phyloP scores from a whole-genome alignment of 225 moss, liverwort and hornwort genomes.

The Sphagnum tenellum region DNA sequence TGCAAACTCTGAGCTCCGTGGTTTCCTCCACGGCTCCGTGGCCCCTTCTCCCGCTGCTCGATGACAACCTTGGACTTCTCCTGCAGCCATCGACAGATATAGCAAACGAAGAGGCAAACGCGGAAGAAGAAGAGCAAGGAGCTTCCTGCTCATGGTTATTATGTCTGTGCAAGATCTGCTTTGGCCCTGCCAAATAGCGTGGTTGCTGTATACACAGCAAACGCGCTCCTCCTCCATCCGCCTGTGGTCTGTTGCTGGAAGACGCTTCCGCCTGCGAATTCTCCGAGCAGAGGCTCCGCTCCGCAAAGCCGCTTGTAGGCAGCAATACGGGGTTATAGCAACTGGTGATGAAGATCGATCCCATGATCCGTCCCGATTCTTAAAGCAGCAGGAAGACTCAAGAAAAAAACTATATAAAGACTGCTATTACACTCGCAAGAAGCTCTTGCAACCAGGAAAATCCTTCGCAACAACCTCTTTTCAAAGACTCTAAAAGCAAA shows the following conservation, averaged over 20 bases:
- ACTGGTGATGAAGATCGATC: slow-evolving; percentile 17
- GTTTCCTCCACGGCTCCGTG: no score
- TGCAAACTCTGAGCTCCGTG: slow-evolving; percentile 18
- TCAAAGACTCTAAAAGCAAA: no score
- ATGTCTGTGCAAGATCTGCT: slow-evolving; percentile 30
- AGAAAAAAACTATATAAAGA: neutral
- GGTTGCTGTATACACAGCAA: slow-evolving; percentile 11
- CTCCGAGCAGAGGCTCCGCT: slow-evolving; percentile 23
- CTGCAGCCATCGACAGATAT: slow-evolving; percentile 40
- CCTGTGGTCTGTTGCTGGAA: slow-evolving; percentile 15
- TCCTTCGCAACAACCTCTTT: no score
- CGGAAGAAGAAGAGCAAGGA: slow-evolving; percentile 4
- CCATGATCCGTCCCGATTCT: slow-evolving; percentile 10
- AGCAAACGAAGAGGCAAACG: slow-evolving; percentile 4
- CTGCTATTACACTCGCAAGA: slow-evolving; percentile 3
- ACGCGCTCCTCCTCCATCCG: slow-evolving; percentile 8
- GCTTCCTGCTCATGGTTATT: slow-evolving; percentile 13
- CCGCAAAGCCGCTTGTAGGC: slow-evolving; percentile 24
- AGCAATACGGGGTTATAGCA: slow-evolving; percentile 5
- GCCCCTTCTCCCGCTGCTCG: slow-evolving; percentile 1
- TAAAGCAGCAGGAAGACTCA: neutral
- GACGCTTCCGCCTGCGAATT: slow-evolving; percentile 38
- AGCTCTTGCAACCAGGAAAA: neutral
- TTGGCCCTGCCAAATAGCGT: neutral
- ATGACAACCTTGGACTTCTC: slow-evolving; percentile 29